These are phyloP conservation scores for Tricholoma sp. DNA, from an alignment of 768 basidiomycete genomes.

Conservation along the genomic window DNA sequence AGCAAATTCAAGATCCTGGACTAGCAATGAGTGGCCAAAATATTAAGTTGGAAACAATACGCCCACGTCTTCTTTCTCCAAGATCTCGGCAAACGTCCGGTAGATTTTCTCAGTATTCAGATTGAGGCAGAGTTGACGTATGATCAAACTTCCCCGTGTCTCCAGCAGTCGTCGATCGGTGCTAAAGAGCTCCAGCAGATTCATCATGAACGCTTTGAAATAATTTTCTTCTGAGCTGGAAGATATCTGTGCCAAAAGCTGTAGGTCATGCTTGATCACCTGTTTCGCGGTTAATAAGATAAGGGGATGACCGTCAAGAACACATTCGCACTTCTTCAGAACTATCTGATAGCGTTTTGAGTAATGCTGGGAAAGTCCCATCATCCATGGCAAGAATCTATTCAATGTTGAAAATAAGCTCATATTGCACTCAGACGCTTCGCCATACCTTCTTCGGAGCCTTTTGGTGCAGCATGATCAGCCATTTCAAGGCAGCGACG, in stretches of 20 bases:
- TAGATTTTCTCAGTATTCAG: slow-evolving; percentile 96
- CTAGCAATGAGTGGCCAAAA: not conserved
- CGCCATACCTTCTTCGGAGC: slow-evolving; percentile 82
- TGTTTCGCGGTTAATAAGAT: slow-evolving; percentile 19
- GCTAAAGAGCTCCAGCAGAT: slow-evolving; percentile 90
- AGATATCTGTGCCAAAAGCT: slow-evolving; percentile 94
- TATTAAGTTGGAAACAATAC: not conserved
- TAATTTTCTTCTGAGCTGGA: slow-evolving; percentile 93
- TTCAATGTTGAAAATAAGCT: not conserved
- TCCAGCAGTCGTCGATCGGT: slow-evolving; percentile 90
- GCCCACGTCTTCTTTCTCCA: slow-evolving; percentile 94
- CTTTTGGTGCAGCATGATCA: slow-evolving; percentile 98
- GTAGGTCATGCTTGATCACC: slow-evolving; percentile 96
- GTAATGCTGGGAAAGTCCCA: slow-evolving; percentile 90
- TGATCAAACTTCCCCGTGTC: slow-evolving; percentile 90
- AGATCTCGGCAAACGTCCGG: slow-evolving; percentile 90
- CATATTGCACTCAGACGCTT: not conserved
- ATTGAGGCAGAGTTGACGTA: slow-evolving; percentile 89
- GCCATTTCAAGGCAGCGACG: slow-evolving; percentile 94
- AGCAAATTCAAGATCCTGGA: slow-evolving; percentile 93
- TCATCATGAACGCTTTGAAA: slow-evolving; percentile 94
- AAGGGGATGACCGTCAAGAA: not conserved
- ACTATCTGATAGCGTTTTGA: slow-evolving; percentile 94
- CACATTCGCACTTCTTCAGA: slow-evolving; percentile 74
- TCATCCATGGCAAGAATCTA: slow-evolving; percentile 96